These are phyloP conservation scores for Oemleria cerasiformis DNA, from an alignment of 306 rosid species.

Conservation along the genomic window DNA sequence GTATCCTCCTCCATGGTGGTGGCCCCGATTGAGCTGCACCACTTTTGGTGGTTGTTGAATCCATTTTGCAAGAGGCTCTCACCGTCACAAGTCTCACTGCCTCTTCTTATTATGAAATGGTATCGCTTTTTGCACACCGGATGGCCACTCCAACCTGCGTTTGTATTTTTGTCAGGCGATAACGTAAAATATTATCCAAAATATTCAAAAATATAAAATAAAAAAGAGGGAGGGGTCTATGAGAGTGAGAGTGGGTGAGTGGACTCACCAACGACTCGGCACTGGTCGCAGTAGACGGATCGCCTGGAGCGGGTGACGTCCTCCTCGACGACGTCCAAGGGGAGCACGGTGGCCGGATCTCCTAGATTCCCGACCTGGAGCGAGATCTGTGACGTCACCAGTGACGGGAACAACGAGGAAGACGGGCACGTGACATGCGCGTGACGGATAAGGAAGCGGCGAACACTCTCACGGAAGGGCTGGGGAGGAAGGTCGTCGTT, in stretches of 20 bases:
- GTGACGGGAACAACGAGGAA: constrained; percentile 21
- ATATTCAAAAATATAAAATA: background rate
- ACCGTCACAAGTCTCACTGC: constrained; percentile 4
- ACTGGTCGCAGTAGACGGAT: constrained; percentile 38
- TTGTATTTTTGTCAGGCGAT: background rate
- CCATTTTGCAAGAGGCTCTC: background rate
- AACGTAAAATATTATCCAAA: background rate
- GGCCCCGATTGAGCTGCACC: constrained; percentile 16
- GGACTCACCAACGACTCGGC: constrained; percentile 38
- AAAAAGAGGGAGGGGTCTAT: background rate
- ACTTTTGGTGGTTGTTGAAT: background rate
- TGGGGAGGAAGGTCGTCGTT: background rate
- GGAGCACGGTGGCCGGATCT: constrained; percentile 9
- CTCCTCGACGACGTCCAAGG: constrained; percentile 35
- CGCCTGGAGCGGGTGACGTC: constrained; percentile 33
- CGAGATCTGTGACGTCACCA: constrained; percentile 17
- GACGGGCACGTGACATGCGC: constrained; percentile 29
- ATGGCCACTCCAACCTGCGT: constrained; percentile 39
- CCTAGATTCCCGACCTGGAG: constrained; percentile 10
- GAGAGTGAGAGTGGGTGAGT: background rate
- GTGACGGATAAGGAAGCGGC: constrained; percentile 22
- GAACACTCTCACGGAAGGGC: constrained; percentile 25
- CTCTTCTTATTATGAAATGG: constrained; percentile 30
- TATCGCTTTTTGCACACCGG: constrained; percentile 36
- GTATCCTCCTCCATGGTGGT: background rate